These are phyloP conservation scores for Zygosaccharomyces siamensis DNA, from an alignment of 805 yeast species.

Conservation along the genomic window DNA sequence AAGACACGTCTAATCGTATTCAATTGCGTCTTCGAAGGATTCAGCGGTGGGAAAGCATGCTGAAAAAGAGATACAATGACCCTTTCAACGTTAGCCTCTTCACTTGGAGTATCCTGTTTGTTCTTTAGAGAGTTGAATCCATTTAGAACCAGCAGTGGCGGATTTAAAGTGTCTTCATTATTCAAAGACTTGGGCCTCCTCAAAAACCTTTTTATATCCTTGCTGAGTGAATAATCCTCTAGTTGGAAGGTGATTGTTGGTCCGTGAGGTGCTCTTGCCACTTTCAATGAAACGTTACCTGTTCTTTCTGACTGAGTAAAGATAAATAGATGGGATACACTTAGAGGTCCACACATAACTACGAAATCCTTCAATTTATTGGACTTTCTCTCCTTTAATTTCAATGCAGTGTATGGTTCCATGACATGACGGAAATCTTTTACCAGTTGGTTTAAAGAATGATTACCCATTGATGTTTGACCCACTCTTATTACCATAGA, in stretches of 20 bases:
- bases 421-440: constrained; percentile 81
- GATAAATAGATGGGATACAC: constrained; percentile 81
- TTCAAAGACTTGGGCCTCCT: constrained; percentile 75
- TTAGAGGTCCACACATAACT: constrained; percentile 98
- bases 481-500: constrained; percentile 95
- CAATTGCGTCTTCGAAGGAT: constrained; percentile 76
- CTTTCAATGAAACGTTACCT: constrained; percentile 76
- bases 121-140: constrained; percentile 52
- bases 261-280: constrained; percentile 88
- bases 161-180: constrained; percentile 62
- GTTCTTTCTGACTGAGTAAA: constrained; percentile 75
- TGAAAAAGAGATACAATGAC: constrained; percentile 85
- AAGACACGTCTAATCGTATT: constrained; percentile 76
- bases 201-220: constrained; percentile 68
- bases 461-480: constrained; percentile 47
- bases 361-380: constrained; percentile 86
- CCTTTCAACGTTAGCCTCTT: constrained; percentile 60
- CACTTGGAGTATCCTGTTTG: constrained; percentile 11
- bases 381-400: constrained; percentile 76
- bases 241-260: constrained; percentile 87
- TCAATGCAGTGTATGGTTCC: constrained; percentile 96
- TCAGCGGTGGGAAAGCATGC: constrained; percentile 91
- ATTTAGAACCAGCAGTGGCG: constrained; percentile 89
- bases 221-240: constrained; percentile 68
- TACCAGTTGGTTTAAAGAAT: constrained; percentile 78